Evolutionary conservation across 371 early-diverging fungal genomes (phyloP).

Genomic region (Dichotomocladium elegans): DNA sequence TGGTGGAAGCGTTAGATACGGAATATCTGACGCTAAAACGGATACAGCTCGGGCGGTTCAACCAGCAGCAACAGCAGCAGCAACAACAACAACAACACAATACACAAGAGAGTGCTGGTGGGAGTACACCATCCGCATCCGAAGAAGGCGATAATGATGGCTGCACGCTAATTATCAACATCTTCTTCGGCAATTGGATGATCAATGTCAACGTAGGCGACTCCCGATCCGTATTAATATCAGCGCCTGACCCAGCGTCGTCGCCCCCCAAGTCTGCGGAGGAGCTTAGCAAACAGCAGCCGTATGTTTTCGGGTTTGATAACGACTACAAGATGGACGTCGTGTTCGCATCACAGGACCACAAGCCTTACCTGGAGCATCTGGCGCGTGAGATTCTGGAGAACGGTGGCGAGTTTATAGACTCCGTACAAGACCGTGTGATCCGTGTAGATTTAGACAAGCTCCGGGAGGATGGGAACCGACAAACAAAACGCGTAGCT

Average conservation of each 20-base stretch:
- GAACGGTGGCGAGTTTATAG: slow-evolving; percentile 67
- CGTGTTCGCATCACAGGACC: slow-evolving; percentile 62
- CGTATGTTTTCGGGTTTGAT: slow-evolving; percentile 16
- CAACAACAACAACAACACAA: background rate
- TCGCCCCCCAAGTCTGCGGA: slow-evolving; percentile 2
- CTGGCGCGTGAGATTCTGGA: slow-evolving; percentile 59
- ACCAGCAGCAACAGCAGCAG: slow-evolving; percentile 18
- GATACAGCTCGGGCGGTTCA: slow-evolving; percentile 17
- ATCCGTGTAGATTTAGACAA: slow-evolving; percentile 56
- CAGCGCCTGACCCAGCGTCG: slow-evolving; percentile 36
- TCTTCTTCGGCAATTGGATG: slow-evolving; percentile 71
- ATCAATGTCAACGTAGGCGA: slow-evolving; percentile 84
- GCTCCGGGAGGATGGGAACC: slow-evolving; percentile 39
- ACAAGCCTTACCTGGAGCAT: slow-evolving; percentile 62
- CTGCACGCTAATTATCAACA: slow-evolving; percentile 71
- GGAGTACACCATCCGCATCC: background rate
- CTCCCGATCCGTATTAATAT: slow-evolving; percentile 66
- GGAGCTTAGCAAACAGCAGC: background rate
- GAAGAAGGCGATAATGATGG: slow-evolving; percentile 71
- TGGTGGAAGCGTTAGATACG: slow-evolving; percentile 50
- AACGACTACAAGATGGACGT: slow-evolving; percentile 54
- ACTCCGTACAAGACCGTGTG: slow-evolving; percentile 58
- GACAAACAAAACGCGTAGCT: slow-evolving; percentile 51
- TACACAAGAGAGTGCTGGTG: background rate
- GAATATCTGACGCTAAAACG: slow-evolving; percentile 56